Percentiles rank a stretch among this genome's conserved stretches.
phyloP scores from a whole-genome alignment of 2,329 filamentous ascomycete species.

The Colletotrichum tabaci region DNA sequence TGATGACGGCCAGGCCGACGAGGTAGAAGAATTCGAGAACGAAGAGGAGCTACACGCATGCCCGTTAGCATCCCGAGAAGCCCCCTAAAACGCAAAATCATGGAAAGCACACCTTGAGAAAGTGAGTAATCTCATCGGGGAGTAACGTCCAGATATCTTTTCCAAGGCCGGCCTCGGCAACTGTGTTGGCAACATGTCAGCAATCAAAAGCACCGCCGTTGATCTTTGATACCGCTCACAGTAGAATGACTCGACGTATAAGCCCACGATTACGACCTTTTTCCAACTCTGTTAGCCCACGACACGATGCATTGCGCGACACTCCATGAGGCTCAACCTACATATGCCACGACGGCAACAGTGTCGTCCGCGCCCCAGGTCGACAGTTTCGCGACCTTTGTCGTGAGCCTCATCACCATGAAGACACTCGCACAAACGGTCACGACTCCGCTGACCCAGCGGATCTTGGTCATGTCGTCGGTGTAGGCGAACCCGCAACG shows the following conservation, averaged over 20 bases:
- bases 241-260: background rate
- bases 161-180: constrained; percentile 49
- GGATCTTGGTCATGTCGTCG: background rate
- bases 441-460: constrained; percentile 6
- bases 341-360: constrained; percentile 5
- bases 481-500: constrained; percentile 3
- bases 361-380: constrained; percentile 26
- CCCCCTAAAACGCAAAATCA: no score
- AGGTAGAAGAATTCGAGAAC: constrained; percentile 51
- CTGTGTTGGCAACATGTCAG: constrained; percentile 45
- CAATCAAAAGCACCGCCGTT: no score
- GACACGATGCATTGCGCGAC: no score
- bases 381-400: constrained; percentile 9
- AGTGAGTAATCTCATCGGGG: constrained; percentile 45
- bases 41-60: constrained; percentile 45
- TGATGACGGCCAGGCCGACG: constrained; percentile 48
- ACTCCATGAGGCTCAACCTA: accelerated
- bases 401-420: constrained; percentile 11
- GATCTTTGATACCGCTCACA: background rate
- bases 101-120: constrained; percentile 47
- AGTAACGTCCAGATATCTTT: constrained; percentile 55
- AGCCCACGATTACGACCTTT: background rate
- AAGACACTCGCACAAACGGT: background rate
- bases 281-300: background rate
- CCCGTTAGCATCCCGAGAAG: background rate